Conservation (phyloP, 2,329 filamentous ascomycete genomes). For the Plenodomus lindquistii region DNA sequence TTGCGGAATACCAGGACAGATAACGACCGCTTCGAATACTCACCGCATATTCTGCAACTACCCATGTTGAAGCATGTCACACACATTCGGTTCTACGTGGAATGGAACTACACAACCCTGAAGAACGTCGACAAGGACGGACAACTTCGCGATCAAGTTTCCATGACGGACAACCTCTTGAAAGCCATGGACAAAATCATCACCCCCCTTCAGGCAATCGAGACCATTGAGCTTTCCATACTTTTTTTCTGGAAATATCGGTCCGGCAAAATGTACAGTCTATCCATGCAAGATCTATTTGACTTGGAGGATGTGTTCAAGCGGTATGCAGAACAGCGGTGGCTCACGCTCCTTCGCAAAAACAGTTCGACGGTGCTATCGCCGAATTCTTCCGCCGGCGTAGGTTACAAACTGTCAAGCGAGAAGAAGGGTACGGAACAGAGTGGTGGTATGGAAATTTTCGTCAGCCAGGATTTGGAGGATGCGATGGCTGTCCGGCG, state of each 20-base stretch:
- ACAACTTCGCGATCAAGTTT: slow-evolving; percentile 32
- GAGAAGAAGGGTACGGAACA: slow-evolving; percentile 39
- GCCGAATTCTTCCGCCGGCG: slow-evolving; percentile 31
- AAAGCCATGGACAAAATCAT: slow-evolving; percentile 39
- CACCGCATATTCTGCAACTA: slow-evolving; percentile 38
- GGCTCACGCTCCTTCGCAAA: slow-evolving; percentile 33
- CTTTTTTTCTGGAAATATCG: slow-evolving; percentile 42
- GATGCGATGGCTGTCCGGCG: slow-evolving; percentile 34
- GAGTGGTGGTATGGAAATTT: slow-evolving; percentile 44
- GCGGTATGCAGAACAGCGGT: slow-evolving; percentile 35
- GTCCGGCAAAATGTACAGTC: slow-evolving; percentile 37
- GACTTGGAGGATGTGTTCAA: slow-evolving; percentile 42
- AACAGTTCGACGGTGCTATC: slow-evolving; percentile 22
- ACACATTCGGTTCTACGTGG: slow-evolving; percentile 40
- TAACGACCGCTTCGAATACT: slow-evolving; percentile 40
- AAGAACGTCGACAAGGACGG: slow-evolving; percentile 19
- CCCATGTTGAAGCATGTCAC: slow-evolving; percentile 34
- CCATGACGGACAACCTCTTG: slow-evolving; percentile 36
- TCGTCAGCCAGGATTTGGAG: slow-evolving; percentile 36
- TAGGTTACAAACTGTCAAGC: slow-evolving; percentile 40
- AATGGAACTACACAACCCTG: slow-evolving; percentile 40
- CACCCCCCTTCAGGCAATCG: slow-evolving; percentile 23
- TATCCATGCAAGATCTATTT: slow-evolving; percentile 43
- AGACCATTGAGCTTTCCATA: slow-evolving; percentile 37
- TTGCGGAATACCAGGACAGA: slow-evolving; percentile 34